Evolutionary conservation across 805 yeast species (phyloP).

Genomic region (Nakazawaea siamensis): DNA sequence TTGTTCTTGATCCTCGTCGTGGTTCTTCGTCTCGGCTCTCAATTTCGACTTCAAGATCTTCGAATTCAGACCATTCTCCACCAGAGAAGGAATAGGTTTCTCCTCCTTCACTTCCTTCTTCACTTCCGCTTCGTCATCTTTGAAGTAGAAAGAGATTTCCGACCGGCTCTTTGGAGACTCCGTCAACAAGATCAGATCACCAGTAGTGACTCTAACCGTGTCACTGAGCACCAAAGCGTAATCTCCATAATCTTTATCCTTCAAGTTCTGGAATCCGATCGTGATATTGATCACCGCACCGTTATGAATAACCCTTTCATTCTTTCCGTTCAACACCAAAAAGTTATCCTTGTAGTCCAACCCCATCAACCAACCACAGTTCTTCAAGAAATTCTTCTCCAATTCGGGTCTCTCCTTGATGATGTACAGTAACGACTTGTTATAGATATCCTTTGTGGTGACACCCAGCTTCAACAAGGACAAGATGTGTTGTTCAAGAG

Average conservation of each 20-base stretch:
- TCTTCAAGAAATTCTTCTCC: constrained; percentile 57
- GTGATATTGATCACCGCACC: constrained; percentile 72
- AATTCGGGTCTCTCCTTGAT: constrained; percentile 59
- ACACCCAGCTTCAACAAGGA: constrained; percentile 58
- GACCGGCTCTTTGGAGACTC: constrained; percentile 62
- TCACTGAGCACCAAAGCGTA: constrained; percentile 76
- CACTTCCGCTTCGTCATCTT: constrained; percentile 52
- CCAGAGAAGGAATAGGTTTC: constrained; percentile 11
- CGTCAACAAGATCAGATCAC: constrained; percentile 60
- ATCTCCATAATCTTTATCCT: constrained; percentile 40
- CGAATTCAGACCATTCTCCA: constrained; percentile 27
- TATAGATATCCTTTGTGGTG: constrained; percentile 58
- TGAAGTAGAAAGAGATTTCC: constrained; percentile 79
- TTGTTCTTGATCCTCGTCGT: constrained; percentile 73
- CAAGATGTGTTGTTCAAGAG: constrained; percentile 61
- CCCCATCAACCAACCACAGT: constrained; percentile 84
- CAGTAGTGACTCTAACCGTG: constrained; percentile 62
- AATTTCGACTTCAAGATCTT: constrained; percentile 72
- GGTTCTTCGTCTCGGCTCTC: constrained; percentile 64
- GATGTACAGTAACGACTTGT: constrained; percentile 51
- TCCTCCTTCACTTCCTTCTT: constrained; percentile 22
- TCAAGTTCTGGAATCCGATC: constrained; percentile 66
- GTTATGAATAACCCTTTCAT: constrained; percentile 55
- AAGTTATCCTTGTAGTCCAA: constrained; percentile 81
- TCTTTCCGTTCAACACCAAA: constrained; percentile 64